A percentile compares a stretch with the other conserved stretches of the same genome.
Evolutionary conservation across 768 basidiomycete species (phyloP).

Genomic region (Boletus speciosus): DNA sequence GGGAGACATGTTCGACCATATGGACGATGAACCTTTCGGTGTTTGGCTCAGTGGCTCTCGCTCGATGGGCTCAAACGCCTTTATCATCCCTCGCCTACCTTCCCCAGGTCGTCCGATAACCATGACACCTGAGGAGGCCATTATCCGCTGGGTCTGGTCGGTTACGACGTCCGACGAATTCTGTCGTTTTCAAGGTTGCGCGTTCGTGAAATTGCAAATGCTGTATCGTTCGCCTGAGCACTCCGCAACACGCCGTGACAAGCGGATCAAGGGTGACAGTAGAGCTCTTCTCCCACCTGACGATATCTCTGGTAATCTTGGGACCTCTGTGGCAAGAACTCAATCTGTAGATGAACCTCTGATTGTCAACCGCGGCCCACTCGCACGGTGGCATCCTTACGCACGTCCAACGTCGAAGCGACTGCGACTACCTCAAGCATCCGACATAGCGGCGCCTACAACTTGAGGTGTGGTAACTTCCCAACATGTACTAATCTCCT

Average conservation of each 20-base stretch:
- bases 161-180: constrained; percentile 12
- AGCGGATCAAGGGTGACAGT: constrained; percentile 2
- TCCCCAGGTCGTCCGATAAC: constrained; percentile 20
- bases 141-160: constrained; percentile 23
- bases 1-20: constrained; percentile 18
- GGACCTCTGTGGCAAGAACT: not conserved
- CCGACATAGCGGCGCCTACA: not conserved
- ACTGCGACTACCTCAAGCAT: constrained; percentile 19
- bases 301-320: constrained; percentile 2
- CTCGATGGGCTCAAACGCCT: not conserved
- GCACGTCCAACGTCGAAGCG: constrained; percentile 10
- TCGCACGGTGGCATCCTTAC: constrained; percentile 19
- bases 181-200: not conserved
- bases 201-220: not conserved
- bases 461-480: not conserved
- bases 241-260: constrained; percentile 2
- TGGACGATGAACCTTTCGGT: constrained; percentile 1
- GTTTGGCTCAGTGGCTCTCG: not conserved
- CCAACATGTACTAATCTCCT: not conserved
- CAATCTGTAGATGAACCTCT: constrained; percentile 19
- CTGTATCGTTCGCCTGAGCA: not conserved
- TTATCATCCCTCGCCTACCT: constrained; percentile 27
- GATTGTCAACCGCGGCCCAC: not conserved
- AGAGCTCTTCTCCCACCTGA: constrained; percentile 18
- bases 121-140: constrained; percentile 15